Conservation (phyloP, 2,329 filamentous ascomycete genomes). For the Aureobasidium lini region DNA sequence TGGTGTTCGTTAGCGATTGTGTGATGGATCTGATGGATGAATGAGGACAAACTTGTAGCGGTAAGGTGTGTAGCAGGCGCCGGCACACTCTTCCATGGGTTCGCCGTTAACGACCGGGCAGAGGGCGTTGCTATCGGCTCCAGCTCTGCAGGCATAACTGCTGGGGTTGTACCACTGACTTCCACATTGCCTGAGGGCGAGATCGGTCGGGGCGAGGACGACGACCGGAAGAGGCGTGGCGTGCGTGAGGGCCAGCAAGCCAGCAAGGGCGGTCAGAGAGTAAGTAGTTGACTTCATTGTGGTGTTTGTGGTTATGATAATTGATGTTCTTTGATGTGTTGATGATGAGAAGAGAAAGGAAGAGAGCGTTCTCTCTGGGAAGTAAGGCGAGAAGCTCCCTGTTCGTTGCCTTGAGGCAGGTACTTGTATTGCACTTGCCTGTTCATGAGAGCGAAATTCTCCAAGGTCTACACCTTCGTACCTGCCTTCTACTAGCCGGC, state of each 20-base stretch:
- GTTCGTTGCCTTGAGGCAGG: background rate
- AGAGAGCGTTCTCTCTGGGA: background rate
- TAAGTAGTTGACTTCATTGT: slow-evolving; percentile 2
- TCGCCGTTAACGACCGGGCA: slow-evolving; percentile 17
- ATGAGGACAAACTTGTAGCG: slow-evolving; percentile 10
- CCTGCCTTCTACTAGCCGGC: background rate
- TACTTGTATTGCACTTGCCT: slow-evolving; percentile 1
- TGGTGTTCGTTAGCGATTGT: background rate
- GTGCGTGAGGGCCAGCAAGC: background rate
- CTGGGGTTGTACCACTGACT: slow-evolving; percentile 12
- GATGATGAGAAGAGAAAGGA: background rate
- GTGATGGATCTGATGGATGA: background rate
- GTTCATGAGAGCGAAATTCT: no score
- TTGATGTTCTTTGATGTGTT: background rate
- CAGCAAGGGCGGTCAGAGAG: background rate
- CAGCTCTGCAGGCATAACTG: slow-evolving; percentile 15
- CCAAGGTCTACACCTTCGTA: background rate
- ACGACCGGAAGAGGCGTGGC: background rate
- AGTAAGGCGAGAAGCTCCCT: background rate
- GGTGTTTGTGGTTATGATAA: background rate
- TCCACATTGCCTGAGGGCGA: slow-evolving; percentile 9
- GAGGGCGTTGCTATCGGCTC: slow-evolving; percentile 2
- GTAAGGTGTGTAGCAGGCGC: slow-evolving; percentile 14
- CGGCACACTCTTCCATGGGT: slow-evolving; percentile 12
- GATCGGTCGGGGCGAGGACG: background rate